Evolutionary conservation across 495 filamentous ascomycete genomes (phyloP).

Genomic region (Pseudotulostoma volvatum): DNA sequence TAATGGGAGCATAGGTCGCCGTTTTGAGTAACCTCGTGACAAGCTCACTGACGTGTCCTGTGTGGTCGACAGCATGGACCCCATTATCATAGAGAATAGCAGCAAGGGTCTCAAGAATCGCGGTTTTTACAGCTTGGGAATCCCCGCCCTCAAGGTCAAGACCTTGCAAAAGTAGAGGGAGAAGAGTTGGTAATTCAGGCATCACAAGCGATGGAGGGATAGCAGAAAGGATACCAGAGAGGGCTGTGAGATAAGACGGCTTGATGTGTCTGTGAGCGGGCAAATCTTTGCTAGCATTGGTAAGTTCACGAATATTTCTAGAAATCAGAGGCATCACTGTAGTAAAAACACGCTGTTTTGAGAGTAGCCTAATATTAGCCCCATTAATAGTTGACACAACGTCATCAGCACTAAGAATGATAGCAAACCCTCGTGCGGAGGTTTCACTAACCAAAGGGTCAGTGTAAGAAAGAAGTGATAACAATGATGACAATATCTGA

Average conservation of each 20-base stretch:
- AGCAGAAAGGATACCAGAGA: slow-evolving; percentile 46
- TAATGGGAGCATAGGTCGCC: slow-evolving; percentile 14
- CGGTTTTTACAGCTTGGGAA: slow-evolving; percentile 38
- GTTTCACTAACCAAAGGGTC: slow-evolving; percentile 25
- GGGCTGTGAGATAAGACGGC: slow-evolving; percentile 48
- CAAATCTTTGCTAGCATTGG: slow-evolving; percentile 13
- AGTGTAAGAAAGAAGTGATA: slow-evolving; percentile 37
- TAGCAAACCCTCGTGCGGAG: slow-evolving; percentile 41
- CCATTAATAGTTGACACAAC: slow-evolving; percentile 48
- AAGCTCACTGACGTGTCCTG: slow-evolving; percentile 43
- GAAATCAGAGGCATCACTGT: slow-evolving; percentile 44
- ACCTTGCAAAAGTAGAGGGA: slow-evolving; percentile 53
- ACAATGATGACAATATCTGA: slow-evolving; percentile 32
- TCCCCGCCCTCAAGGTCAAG: slow-evolving; percentile 37
- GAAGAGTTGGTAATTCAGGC: slow-evolving; percentile 39
- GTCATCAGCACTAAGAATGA: slow-evolving; percentile 46
- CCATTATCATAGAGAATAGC: slow-evolving; percentile 43
- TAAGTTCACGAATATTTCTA: slow-evolving; percentile 33
- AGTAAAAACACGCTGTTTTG: slow-evolving; percentile 49
- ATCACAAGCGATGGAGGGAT: slow-evolving; percentile 43
- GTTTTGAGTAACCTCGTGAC: slow-evolving; percentile 41
- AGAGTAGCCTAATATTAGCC: slow-evolving; percentile 44
- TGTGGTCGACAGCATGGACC: slow-evolving; percentile 28
- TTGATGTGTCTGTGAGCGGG: slow-evolving; percentile 21
- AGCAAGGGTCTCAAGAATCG: slow-evolving; percentile 44